Evolutionary conservation across 345 rosid species (phyloP), one percentile per base, ranked within the genome.

Genomic region (Salix suchowensis): DNA sequence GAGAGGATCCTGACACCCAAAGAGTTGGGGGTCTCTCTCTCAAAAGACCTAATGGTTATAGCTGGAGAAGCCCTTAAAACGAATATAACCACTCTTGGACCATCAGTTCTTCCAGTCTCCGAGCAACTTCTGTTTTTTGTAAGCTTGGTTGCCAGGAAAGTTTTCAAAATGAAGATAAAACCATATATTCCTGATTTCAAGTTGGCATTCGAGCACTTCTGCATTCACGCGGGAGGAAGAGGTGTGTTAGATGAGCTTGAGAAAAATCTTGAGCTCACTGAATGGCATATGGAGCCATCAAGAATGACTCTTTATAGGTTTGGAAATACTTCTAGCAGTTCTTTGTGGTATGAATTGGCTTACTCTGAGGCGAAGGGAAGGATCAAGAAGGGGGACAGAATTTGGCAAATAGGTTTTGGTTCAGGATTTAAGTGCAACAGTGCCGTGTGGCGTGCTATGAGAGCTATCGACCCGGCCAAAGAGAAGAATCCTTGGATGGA

Each of bases 361-460:
- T 94, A 94, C 62, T 73, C 92, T 19, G 98, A 94, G 79, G 92
- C 97, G 2, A 91, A 92, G 77, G 98, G 96, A n/a, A 86, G 97
- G 84, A 88, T 94, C 34, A 89, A 80, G 75, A 91, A 79, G 78
- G 97, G 98, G 23, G 97, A 94, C 37, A 81, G 96, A 67, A 88
- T 91, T 6, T 92, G 97, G 97, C 98, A 94, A 78, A 94, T 94
- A 54, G 98, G 92, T 0, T 94, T 94, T 32, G 98, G 98, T 15
- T 94, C 98, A 2, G 98, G 98, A 2, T 94, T 94, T 74, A 94
- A 94, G 84, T 94, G 98, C 79, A 94, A 94, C 71, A 94, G 97
- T 74, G 97, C 94, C 0, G 98, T 94, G 48, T 94, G 98, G 98
- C 71, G 68, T 32, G 97, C 98, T 1, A 77, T 94, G 75, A 89